A percentile compares a stretch with the other conserved stretches of the same genome.
phyloP scores from a whole-genome alignment of 192 early-diverging fungal genomes.

The Umbelopsis ramanniana region DNA sequence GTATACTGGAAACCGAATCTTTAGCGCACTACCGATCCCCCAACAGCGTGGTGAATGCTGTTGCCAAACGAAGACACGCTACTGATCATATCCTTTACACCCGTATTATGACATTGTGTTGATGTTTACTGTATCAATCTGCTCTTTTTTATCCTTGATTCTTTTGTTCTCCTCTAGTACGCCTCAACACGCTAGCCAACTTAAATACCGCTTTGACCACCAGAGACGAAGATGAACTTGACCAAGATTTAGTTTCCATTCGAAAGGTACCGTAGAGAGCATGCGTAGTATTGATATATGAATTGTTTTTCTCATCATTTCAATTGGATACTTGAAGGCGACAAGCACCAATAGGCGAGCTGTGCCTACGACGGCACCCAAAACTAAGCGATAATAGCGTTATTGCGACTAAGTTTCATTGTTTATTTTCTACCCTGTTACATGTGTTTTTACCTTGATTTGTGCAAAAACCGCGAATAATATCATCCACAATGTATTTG shows the following conservation, averaged over 20 bases:
- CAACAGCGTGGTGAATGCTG: constrained; percentile 15
- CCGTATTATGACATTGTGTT: not conserved
- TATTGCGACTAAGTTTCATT: not conserved
- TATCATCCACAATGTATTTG: not conserved
- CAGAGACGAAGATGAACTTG: constrained; percentile 15
- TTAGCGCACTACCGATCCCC: not conserved
- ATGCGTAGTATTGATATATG: not conserved
- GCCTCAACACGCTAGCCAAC: constrained; percentile 9
- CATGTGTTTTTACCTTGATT: constrained; percentile 8
- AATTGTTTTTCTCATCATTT: too few species aligned
- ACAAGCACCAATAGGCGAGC: constrained; percentile 16
- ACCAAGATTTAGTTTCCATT: not conserved
- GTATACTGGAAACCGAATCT: not conserved
- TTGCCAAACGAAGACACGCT: constrained; percentile 17
- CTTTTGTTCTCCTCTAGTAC: not conserved
- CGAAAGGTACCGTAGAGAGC: not conserved
- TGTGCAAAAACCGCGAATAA: not conserved
- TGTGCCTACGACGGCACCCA: not conserved
- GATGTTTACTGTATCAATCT: not conserved
- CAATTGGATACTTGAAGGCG: not conserved
- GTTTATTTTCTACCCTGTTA: not conserved
- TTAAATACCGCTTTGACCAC: constrained; percentile 3
- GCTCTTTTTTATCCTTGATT: constrained; percentile 6
- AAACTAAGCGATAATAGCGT: not conserved
- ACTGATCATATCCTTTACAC: constrained; percentile 20